Evolutionary conservation across 495 filamentous ascomycete genomes (phyloP).

Genomic region (Cenococcum geophilum): DNA sequence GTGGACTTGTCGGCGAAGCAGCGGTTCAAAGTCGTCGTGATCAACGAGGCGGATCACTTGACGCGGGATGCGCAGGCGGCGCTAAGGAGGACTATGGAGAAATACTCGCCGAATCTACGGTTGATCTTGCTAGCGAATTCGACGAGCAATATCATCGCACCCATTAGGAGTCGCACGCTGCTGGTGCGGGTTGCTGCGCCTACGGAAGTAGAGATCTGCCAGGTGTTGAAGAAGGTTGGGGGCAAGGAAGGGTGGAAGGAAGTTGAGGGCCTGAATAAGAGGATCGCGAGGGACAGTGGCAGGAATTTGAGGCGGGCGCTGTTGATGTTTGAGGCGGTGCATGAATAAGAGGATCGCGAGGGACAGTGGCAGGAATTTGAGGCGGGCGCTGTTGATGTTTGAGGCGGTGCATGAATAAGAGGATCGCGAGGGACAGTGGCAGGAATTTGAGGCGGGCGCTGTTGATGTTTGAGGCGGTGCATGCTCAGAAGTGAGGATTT

Average conservation of each 20-base stretch:
- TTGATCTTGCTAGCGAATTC: conserved; percentile 89
- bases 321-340: conserved; percentile 90
- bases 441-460: conserved; percentile 84
- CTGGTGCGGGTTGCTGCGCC: conserved; percentile 89
- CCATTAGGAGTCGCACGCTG: conserved; percentile 82
- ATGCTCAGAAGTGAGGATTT: conserved; percentile 83
- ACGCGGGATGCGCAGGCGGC: conserved; percentile 94
- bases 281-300: conserved; percentile 87
- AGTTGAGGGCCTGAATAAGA: conserved; percentile 62
- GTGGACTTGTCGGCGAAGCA: conserved; percentile 85
- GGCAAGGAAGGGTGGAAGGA: conserved; percentile 70
- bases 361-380: conserved; percentile 87
- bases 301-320: conserved; percentile 84
- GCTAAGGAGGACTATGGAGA: conserved; percentile 94
- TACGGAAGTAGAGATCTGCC: conserved; percentile 73
- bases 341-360: conserved; percentile 79
- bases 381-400: conserved; percentile 86
- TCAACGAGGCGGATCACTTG: conserved; percentile 97
- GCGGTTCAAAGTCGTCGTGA: conserved; percentile 95
- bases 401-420: conserved; percentile 79
- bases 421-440: conserved; percentile 87
- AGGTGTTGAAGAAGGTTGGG: conserved; percentile 66
- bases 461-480: conserved; percentile 92
- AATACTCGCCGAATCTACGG: conserved; percentile 90
- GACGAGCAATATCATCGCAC: conserved; percentile 95